phyloP scores from a whole-genome alignment of 164 flowering plant species.

The Paratinospora sagittata region DNA sequence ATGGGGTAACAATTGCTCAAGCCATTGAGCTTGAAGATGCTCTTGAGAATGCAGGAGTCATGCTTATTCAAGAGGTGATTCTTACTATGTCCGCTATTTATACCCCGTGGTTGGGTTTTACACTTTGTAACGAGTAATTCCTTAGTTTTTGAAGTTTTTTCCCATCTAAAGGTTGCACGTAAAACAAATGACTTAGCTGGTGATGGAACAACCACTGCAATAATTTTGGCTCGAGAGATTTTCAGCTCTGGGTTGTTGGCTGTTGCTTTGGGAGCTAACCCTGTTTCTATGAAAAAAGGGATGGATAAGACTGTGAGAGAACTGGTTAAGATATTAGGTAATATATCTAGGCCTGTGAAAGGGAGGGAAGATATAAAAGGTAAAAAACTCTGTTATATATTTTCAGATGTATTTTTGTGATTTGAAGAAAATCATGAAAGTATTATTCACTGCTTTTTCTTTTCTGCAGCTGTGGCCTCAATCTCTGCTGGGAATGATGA shows the following conservation, averaged over 20 bases:
- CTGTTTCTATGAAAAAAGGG: conserved; percentile 71
- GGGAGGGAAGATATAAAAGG: conserved; percentile 75
- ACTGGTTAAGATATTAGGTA: conserved; percentile 52
- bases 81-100: not conserved
- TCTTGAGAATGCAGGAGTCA: conserved; percentile 79
- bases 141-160: not conserved
- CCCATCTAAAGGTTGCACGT: conserved; percentile 59
- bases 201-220: conserved; percentile 97
- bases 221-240: conserved; percentile 74
- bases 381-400: conserved; percentile 12
- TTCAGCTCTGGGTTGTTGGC: conserved; percentile 64
- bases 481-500: conserved; percentile 94
- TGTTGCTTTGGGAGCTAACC: conserved; percentile 83
- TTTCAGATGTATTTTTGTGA: not conserved
- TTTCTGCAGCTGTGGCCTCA: conserved; percentile 77
- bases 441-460: not conserved
- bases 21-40: conserved; percentile 84
- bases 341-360: conserved; percentile 48
- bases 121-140: not conserved
- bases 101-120: not conserved
- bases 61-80: conserved; percentile 76
- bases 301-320: conserved; percentile 82
- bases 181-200: conserved; percentile 86
- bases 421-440: conserved; percentile 3
- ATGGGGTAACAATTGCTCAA: conserved; percentile 86